Base-by-base conservation (phyloP, 129 eudicot species). In the Artemisia tridentata region DNA sequence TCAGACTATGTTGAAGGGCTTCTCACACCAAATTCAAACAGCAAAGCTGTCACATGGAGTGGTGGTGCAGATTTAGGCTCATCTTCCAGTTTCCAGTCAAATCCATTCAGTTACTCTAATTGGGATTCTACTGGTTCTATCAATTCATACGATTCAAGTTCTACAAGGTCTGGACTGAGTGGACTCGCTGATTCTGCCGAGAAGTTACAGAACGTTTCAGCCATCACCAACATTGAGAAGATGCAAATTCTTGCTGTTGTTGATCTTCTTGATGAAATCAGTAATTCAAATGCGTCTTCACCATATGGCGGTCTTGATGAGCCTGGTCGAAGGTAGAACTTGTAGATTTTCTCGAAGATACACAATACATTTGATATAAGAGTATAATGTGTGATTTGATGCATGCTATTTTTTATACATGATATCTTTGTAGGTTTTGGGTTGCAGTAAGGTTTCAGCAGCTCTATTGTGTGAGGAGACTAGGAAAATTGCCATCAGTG, bases 261-360 rank as follows among this genome's bases (percentile, higher is more conserved):
- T 64, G 91, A 88, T 83, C 96, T 95, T 80, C 91, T 95, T 11
- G 77, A 77, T 63, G 99, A 95, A 88, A 81, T 95, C 62, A 81
- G 88, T 71, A 88, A 81, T 77, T 78, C 82, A 29, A 79, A 80
- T 16, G 65, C 85, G 43, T 75, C 88, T 76, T 90, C 97, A 75
- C 93, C 90, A 62, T 95, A 90, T 78, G 89, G 74, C 58, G 88
- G 99, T 72, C 96, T 95, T 67, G 99, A 95, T 80, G 91, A 82
- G 77, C 83, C 97, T 79, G 99, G 99, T 72, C 83, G 86, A 82
- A 92, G 98, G 98, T 92, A 86, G 25, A 57, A 17, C 25, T 67
- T 56, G 10, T 34, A 19, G 38, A 14, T 67, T 58, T 23, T 69
- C 34, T 59, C 65, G 65, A 38, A 20, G 11, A 20, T 65, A 49